phyloP scores from a whole-genome alignment of 164 flowering plant genomes.

The Kingdonia uniflora region DNA sequence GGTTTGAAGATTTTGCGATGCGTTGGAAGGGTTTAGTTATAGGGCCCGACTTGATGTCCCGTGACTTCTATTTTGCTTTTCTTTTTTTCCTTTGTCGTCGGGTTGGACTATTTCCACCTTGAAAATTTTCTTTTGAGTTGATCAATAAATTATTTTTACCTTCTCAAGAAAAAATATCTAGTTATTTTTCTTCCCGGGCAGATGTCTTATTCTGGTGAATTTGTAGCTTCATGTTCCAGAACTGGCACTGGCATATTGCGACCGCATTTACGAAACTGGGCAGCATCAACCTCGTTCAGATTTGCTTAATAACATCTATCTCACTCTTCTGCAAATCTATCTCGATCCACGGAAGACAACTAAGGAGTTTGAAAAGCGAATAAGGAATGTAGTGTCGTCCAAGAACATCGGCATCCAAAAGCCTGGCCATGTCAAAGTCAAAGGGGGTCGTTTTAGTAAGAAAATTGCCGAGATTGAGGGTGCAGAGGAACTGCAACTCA shows the following conservation, averaged over 20 bases:
- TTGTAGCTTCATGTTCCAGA: constrained; percentile 88
- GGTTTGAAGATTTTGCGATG: no score
- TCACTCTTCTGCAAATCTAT: constrained; percentile 90
- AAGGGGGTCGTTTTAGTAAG: constrained; percentile 44
- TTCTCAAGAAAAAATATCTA: no score
- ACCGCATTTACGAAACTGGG: constrained; percentile 65
- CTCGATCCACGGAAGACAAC: constrained; percentile 80
- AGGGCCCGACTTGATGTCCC: no score
- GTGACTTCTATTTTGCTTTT: no score
- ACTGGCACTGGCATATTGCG: constrained; percentile 87
- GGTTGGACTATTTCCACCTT: no score
- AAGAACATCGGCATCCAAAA: constrained; percentile 37
- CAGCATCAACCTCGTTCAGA: constrained; percentile 41
- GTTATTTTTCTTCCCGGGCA: no score
- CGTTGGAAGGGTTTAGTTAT: no score
- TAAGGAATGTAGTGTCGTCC: constrained; percentile 40
- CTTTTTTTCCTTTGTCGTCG: no score
- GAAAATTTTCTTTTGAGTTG: no score
- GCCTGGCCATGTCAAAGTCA: constrained; percentile 31
- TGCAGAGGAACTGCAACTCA: constrained; percentile 58
- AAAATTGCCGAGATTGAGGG: constrained; percentile 94
- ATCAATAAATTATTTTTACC: no score
- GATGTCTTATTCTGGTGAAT: constrained; percentile 7
- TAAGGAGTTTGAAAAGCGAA: constrained; percentile 66
- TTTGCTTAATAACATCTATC: constrained; percentile 61